A percentile compares a stretch with the other conserved stretches of the same genome.
Conservation (phyloP, 345 rosid genomes). For the Hibiscus tridactylites region DNA sequence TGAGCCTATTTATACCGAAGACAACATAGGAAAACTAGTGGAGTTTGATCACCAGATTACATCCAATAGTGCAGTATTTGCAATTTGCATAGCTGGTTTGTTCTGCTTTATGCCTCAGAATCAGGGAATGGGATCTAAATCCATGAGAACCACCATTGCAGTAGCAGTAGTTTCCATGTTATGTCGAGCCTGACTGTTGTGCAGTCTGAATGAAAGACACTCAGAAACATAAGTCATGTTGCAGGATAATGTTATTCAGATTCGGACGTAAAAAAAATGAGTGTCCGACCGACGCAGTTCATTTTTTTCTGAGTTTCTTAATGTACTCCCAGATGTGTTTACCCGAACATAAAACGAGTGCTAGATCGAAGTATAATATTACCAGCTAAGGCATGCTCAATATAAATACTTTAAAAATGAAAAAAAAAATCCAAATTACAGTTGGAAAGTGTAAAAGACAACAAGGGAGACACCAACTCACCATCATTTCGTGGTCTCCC, state of each 20-base stretch:
- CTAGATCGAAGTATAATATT: too few relatives aligned
- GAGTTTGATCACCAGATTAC: not conserved
- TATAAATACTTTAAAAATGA: not conserved
- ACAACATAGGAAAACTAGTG: not conserved
- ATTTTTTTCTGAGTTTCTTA: too few relatives aligned
- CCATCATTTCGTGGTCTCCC: slow-evolving; percentile 92
- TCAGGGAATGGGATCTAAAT: not conserved
- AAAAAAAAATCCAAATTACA: too few relatives aligned
- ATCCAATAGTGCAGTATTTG: not conserved
- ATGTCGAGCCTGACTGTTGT: not conserved
- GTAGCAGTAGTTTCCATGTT: not conserved
- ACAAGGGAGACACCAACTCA: slow-evolving; percentile 24
- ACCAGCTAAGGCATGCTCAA: too few relatives aligned
- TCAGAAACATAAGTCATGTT: not conserved
- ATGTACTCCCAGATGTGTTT: too few relatives aligned
- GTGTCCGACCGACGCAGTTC: too few relatives aligned
- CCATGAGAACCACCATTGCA: not conserved
- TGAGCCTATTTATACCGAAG: too few relatives aligned
- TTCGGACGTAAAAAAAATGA: too few relatives aligned
- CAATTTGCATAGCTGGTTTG: not conserved
- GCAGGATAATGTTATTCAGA: not conserved
- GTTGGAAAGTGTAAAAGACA: not conserved
- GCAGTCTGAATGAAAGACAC: not conserved
- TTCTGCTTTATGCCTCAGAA: not conserved
- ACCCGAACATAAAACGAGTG: too few relatives aligned